Evolutionary conservation across 352 stramenopile species (phyloP).

Genomic region (Phytophthora brassicae): DNA sequence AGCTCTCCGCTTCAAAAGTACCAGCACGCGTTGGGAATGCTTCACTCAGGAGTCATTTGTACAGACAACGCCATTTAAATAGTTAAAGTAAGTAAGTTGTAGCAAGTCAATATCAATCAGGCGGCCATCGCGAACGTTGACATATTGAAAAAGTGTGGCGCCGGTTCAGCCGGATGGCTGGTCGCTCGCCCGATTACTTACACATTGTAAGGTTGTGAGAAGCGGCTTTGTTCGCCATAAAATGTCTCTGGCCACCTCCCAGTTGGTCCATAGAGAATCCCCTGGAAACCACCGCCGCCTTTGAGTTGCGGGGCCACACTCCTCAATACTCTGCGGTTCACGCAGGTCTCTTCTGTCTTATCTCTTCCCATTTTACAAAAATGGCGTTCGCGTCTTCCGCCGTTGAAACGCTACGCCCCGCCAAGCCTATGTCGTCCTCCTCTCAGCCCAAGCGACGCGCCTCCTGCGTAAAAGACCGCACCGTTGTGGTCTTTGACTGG

Average conservation of each 20-base stretch:
- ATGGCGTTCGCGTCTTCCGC: constrained; percentile 52
- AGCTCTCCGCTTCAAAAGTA: too few species aligned
- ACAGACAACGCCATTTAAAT: too few species aligned
- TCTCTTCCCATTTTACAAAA: too few species aligned
- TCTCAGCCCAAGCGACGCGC: constrained; percentile 23
- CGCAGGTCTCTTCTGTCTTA: not conserved
- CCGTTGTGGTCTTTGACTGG: constrained; percentile 88
- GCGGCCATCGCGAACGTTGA: constrained; percentile 25
- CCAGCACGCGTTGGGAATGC: too few species aligned
- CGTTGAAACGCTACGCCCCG: constrained; percentile 47
- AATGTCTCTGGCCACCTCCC: constrained; percentile 28
- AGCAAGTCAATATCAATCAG: too few species aligned
- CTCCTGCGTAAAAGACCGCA: constrained; percentile 64
- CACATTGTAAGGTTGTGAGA: constrained; percentile 30
- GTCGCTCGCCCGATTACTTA: constrained; percentile 32
- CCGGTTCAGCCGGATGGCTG: not conserved
- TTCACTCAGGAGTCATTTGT: too few species aligned
- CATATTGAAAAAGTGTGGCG: too few species aligned
- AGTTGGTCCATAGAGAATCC: constrained; percentile 20
- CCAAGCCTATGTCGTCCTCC: constrained; percentile 22
- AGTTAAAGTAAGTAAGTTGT: too few species aligned
- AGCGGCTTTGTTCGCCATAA: not conserved
- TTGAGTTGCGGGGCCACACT: constrained; percentile 13
- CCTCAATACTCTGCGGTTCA: constrained; percentile 16
- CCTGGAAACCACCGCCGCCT: constrained; percentile 13